phyloP scores from a whole-genome alignment of 768 basidiomycete genomes.

The Podaxis carcinomalis region DNA sequence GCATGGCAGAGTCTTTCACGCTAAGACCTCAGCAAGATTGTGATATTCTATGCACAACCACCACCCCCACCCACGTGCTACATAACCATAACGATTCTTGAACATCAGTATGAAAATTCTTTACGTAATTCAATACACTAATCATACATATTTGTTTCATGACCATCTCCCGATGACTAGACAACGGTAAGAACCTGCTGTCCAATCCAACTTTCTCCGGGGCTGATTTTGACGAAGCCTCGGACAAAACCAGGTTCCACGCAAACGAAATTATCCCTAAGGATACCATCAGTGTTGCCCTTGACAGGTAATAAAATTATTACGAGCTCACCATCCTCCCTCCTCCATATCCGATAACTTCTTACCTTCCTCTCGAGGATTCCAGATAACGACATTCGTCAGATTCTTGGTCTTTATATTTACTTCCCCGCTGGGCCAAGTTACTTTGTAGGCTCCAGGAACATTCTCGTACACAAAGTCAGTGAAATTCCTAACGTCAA shows the following conservation, averaged over 20 bases:
- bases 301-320: neutral
- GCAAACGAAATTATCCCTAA: constrained; percentile 84
- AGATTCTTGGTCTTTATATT: constrained; percentile 49
- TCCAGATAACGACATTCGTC: constrained; percentile 92
- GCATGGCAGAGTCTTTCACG: neutral
- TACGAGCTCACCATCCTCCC: constrained; percentile 66
- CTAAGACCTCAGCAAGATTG: too few species aligned
- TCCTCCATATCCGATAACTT: constrained; percentile 89
- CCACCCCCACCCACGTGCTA: too few species aligned
- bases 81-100: too few species aligned
- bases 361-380: constrained; percentile 72
- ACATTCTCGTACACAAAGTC: constrained; percentile 78
- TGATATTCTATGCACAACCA: too few species aligned
- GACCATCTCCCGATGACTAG: neutral
- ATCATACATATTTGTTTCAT: neutral
- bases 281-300: neutral
- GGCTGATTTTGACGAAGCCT: constrained; percentile 59
- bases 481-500: constrained; percentile 64
- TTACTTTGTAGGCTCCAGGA: constrained; percentile 48
- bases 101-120: too few species aligned
- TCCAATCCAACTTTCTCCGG: constrained; percentile 73
- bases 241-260: constrained; percentile 87
- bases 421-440: constrained; percentile 56
- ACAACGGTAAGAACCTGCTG: constrained; percentile 60
- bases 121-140: too few species aligned